Base-by-base conservation (phyloP, 768 basidiomycete species). In the Strobilomyces dryophilus region DNA sequence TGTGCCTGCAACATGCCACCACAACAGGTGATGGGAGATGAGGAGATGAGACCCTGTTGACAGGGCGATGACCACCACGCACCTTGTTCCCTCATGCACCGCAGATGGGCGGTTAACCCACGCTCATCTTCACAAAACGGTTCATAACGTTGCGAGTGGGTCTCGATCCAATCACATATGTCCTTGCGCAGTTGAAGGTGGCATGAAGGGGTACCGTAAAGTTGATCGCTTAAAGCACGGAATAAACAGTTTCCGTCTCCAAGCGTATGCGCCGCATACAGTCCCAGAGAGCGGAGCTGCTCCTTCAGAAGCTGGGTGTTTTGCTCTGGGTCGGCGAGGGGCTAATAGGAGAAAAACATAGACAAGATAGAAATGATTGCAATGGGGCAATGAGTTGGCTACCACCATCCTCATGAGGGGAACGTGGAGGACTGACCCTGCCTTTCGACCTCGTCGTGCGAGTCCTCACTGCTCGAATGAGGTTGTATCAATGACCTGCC, bases 191-290 rank as follows among this genome's bases (percentile, higher is more conserved):
- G 76, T 52, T 81, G 77, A 35, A 76, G 69, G 59, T 95, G 92
- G 49, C 78, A 74, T 12, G 82, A 78, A 12, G 85, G 82, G 3
- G 86, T 77, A 54, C 93, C 93, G 59, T 86, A 83, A 17, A 92
- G 75, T 68, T 95, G 93, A 71, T 95, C 93, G 43, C 87, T 85
- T 50, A 95, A 77, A 0, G 93, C 91, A 43, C 92, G 85, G 71
- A 95, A 97, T 57, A 97, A 81, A 70, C 93, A 97, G 72, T 95
- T 95, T 44, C 94, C 93, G 69, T 95, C 89, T 47, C 91, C 92
- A 40, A 91, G 70, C 17, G 89, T 95, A 58, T 83, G 77, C 4
- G 89, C 89, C n/a, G 92, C 87, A 67, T 95, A 95, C 9, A 95
- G 76, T 3, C 92, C 91, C 48, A 92, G 73, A 6, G 82, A 76